Percentiles rank a stretch among this genome's conserved stretches.
Conservation (phyloP, 768 basidiomycete species). For the Lentinula guzmanii region DNA sequence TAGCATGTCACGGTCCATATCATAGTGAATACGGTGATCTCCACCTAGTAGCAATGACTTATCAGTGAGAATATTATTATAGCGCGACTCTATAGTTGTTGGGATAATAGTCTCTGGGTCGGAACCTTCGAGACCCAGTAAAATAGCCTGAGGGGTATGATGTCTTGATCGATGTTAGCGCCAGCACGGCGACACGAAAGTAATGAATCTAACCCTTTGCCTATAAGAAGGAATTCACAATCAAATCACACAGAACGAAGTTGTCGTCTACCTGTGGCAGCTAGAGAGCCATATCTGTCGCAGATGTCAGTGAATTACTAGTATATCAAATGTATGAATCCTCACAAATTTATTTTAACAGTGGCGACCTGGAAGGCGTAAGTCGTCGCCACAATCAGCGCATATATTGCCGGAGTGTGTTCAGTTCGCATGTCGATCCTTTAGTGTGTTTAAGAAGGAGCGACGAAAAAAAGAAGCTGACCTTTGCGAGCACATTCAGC, state of each 20-base stretch:
- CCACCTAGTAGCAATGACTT: slow-evolving; percentile 70
- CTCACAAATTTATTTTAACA: slow-evolving; percentile 82
- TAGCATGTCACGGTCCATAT: slow-evolving; percentile 88
- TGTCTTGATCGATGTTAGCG: slow-evolving; percentile 39
- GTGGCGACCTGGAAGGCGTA: slow-evolving; percentile 49
- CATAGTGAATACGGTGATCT: slow-evolving; percentile 70
- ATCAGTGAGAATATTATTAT: slow-evolving; percentile 58
- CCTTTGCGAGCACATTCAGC: slow-evolving; percentile 64
- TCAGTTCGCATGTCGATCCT: not conserved
- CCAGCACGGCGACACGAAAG: not conserved
- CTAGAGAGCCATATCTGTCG: slow-evolving; percentile 80
- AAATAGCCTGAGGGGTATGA: slow-evolving; percentile 82
- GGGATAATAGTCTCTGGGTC: slow-evolving; percentile 94
- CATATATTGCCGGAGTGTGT: not conserved
- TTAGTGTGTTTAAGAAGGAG: not conserved
- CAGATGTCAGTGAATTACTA: not conserved
- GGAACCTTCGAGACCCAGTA: slow-evolving; percentile 80
- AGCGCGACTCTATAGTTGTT: slow-evolving; percentile 74
- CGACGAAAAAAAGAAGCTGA: slow-evolving; percentile 13
- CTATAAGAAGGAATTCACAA: slow-evolving; percentile 24
- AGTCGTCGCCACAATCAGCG: not conserved
- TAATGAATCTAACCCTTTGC: slow-evolving; percentile 59
- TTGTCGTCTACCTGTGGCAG: slow-evolving; percentile 68
- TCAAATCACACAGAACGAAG: not conserved
- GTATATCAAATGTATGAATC: slow-evolving; percentile 7